Evolutionary conservation across 2,329 filamentous ascomycete species (phyloP).

Genomic region (Aspergillus versicolor): DNA sequence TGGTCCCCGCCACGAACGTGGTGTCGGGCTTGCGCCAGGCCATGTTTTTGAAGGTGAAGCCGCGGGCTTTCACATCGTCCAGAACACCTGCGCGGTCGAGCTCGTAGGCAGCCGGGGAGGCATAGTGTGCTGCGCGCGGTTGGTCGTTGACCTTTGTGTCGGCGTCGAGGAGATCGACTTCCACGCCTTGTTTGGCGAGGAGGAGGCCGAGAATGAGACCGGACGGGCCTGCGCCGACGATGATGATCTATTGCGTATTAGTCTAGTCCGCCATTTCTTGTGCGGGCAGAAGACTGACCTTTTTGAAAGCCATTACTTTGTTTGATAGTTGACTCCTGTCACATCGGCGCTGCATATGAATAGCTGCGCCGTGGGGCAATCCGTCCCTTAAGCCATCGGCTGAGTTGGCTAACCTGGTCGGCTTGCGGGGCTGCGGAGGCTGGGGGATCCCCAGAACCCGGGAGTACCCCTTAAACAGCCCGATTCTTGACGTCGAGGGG

Average conservation of each 20-base stretch:
- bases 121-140: slow-evolving; percentile 64
- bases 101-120: slow-evolving; percentile 57
- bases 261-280: background rate
- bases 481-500: background rate
- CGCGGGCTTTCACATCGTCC: slow-evolving; percentile 47
- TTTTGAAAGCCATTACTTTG: slow-evolving; percentile 16
- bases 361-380: background rate
- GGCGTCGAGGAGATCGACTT: slow-evolving; percentile 51
- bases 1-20: slow-evolving; percentile 33
- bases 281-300: slow-evolving; percentile 4
- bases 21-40: slow-evolving; percentile 47
- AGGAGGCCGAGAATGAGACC: slow-evolving; percentile 32
- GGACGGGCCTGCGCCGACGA: slow-evolving; percentile 36
- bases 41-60: slow-evolving; percentile 44
- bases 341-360: background rate
- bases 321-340: background rate
- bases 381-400: background rate
- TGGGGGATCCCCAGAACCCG: slow-evolving; percentile 1
- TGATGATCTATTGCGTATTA: slow-evolving; percentile 20
- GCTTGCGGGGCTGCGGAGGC: slow-evolving; percentile 8
- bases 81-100: slow-evolving; percentile 61
- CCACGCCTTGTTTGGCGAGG: slow-evolving; percentile 32
- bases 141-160: slow-evolving; percentile 56
- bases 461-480: background rate
- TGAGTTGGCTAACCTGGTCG: background rate